Conservation (phyloP, 2,329 filamentous ascomycete species). For the Penicillium paneum region DNA sequence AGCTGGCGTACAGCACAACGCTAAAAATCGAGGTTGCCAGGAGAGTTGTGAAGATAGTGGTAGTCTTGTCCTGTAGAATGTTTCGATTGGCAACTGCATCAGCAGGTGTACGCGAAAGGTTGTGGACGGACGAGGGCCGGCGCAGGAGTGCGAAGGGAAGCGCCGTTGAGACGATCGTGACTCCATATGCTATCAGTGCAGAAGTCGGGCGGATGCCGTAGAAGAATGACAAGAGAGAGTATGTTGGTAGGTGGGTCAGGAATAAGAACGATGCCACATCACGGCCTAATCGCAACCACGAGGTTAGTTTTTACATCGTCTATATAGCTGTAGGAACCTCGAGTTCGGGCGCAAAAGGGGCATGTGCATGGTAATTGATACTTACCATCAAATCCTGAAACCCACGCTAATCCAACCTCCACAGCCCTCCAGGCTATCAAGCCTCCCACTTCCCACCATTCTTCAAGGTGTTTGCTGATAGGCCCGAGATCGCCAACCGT, state of each 20-base stretch:
- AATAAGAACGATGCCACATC: slow-evolving; percentile 65
- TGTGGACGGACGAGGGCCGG: slow-evolving; percentile 62
- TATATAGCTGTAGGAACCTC: not conserved
- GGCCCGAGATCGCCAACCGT: slow-evolving; percentile 64
- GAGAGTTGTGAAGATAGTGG: slow-evolving; percentile 63
- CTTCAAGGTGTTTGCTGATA: slow-evolving; percentile 63
- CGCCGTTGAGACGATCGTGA: slow-evolving; percentile 67
- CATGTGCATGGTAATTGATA: not conserved
- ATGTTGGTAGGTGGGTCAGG: slow-evolving; percentile 70
- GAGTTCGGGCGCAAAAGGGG: not conserved
- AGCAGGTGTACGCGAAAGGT: slow-evolving; percentile 46
- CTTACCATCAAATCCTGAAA: slow-evolving; percentile 63
- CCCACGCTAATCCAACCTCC: slow-evolving; percentile 72
- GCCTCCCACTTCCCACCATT: slow-evolving; percentile 58
- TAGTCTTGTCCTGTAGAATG: slow-evolving; percentile 61
- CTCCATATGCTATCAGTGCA: slow-evolving; percentile 58
- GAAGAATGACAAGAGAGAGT: slow-evolving; percentile 73
- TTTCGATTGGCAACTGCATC: slow-evolving; percentile 57
- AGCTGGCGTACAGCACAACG: slow-evolving; percentile 66
- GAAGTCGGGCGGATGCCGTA: slow-evolving; percentile 66
- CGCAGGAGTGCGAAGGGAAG: slow-evolving; percentile 74
- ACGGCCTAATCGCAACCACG: slow-evolving; percentile 48
- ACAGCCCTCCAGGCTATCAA: slow-evolving; percentile 57
- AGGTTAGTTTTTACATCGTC: slow-evolving; percentile 1
- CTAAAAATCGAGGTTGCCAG: slow-evolving; percentile 72